Conservation (phyloP, 768 basidiomycete species). For the Tricholoma furcatifolium region DNA sequence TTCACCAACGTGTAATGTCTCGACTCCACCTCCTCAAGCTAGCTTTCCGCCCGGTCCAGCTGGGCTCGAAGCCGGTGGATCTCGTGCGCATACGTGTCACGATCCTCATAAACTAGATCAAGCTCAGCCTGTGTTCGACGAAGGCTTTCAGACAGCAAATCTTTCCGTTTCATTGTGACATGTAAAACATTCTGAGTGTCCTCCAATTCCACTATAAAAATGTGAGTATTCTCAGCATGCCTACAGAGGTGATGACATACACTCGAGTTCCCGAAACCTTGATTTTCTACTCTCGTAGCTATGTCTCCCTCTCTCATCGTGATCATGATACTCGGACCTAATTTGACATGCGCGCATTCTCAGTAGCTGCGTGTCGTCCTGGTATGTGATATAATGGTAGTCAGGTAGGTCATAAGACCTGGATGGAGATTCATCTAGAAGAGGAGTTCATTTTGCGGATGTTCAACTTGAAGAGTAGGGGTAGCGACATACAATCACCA, state of each 20-base stretch:
- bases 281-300: background rate
- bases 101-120: background rate
- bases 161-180: background rate
- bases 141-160: background rate
- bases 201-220: background rate
- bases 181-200: background rate
- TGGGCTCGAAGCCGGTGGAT: background rate
- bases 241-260: background rate
- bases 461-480: too few species aligned
- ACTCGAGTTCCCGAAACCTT: background rate
- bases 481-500: too few species aligned
- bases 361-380: too few species aligned
- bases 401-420: too few species aligned
- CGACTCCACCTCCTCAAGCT: conserved; percentile 7
- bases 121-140: background rate
- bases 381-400: too few species aligned
- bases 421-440: too few species aligned
- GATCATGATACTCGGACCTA: background rate
- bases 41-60: background rate
- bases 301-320: background rate
- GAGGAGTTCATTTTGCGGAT: too few species aligned
- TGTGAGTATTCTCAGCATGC: background rate
- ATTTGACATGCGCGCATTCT: background rate
- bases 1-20: conserved; percentile 3
- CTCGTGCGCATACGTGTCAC: background rate